Base-by-base conservation (phyloP, 2,329 filamentous ascomycete species). In the Fusarium avenaceum region DNA sequence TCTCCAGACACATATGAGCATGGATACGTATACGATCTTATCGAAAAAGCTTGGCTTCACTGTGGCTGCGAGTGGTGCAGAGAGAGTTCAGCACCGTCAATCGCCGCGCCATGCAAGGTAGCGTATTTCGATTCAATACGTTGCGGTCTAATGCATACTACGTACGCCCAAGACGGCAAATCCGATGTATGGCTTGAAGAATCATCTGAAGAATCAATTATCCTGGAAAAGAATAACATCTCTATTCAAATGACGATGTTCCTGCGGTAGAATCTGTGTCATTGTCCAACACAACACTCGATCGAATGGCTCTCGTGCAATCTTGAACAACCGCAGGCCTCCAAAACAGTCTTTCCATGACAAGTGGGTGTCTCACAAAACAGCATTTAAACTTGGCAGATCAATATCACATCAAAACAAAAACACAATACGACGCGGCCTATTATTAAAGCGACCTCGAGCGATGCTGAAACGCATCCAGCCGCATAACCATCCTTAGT, bases 391-490 rank as follows among this genome's bases (percentile, higher is more conserved):
- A 46, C 35, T 32, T 20, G 22, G 33, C 43, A 62, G 42, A 32
- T 46, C 20, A 38, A 46, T 55, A 62, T 38, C 47, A 13, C 28
- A 30, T 30, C 28, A 30, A 30, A 30, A 30, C 28, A 30, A 49
- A 60, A 65, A 59, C 60, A 68, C 50, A 33, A n/a, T n/a, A 8
- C 33, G 14, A 35, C 8, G 33, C 33, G 14, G 33, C 33, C 33
- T 40, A 30, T 30, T 5, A 67, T 63, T 60, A 48, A 59, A 60
- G 59, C 45, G 64, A 28, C 47, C 56, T 65, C 49, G 20, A 60
- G 58, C 53, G 47, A 44, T 44, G 43, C 46, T 69, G 66, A 69
- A 69, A 69, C 66, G 39, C 54, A 64, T 26, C 7, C 17, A 38
- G 35, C 35, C 35, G 35, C 35, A 38, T 10, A 19, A 38, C 17